Conservation (phyloP, 345 rosid genomes). For the Hevea brasiliensis region DNA sequence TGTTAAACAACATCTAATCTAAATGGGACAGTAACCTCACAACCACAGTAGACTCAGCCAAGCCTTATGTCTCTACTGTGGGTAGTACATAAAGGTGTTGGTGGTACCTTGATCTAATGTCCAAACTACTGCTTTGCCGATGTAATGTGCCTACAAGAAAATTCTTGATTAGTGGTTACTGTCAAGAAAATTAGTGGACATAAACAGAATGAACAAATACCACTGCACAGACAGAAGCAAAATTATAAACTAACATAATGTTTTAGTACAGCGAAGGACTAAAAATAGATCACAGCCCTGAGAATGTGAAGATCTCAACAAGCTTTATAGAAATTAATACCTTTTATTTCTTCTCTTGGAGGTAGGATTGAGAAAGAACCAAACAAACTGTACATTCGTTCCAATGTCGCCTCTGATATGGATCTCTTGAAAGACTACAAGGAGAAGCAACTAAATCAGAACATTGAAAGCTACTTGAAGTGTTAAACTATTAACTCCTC, state of each 20-base stretch:
- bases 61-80: not conserved
- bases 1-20: not conserved
- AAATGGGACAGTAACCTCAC: not conserved
- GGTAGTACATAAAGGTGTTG: not conserved
- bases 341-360: constrained; percentile 53
- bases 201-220: constrained; percentile 11
- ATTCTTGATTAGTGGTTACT: constrained; percentile 22
- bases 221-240: not conserved
- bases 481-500: not conserved
- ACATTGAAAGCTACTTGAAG: not conserved
- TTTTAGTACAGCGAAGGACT: not conserved
- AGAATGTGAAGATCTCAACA: not conserved
- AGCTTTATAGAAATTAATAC: constrained; percentile 35
- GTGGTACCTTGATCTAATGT: constrained; percentile 60
- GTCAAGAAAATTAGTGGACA: constrained; percentile 1
- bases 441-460: constrained; percentile 26
- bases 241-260: not conserved
- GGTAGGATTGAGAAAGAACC: constrained; percentile 66
- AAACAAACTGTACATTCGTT: constrained; percentile 67
- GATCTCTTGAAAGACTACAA: constrained; percentile 69
- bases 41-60: constrained; percentile 4
- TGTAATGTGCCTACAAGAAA: constrained; percentile 48
- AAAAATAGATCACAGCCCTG: not conserved
- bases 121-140: constrained; percentile 54
- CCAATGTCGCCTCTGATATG: constrained; percentile 70